Percentiles rank a stretch among this genome's conserved stretches.
phyloP scores from a whole-genome alignment of 345 rosid species.

The Aquilaria malaccensis region DNA sequence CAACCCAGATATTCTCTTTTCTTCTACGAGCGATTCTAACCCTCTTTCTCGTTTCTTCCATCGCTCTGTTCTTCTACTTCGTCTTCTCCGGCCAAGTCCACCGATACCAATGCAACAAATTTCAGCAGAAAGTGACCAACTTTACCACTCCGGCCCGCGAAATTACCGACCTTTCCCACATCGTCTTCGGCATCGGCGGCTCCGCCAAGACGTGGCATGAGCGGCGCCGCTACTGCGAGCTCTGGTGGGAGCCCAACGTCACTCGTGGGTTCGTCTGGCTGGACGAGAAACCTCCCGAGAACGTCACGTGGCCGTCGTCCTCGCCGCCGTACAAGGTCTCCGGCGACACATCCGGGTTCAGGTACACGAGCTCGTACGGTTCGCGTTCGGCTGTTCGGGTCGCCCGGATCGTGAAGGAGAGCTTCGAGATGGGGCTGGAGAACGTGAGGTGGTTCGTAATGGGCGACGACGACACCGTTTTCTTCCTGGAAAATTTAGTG shows the following conservation, averaged over 20 bases:
- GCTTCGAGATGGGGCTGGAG: constrained; percentile 56
- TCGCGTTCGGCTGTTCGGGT: constrained; percentile 67
- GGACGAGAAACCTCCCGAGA: constrained; percentile 42
- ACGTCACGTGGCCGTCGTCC: constrained; percentile 33
- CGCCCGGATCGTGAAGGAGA: constrained; percentile 77
- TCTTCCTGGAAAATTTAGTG: constrained; percentile 67
- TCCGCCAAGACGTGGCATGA: constrained; percentile 68
- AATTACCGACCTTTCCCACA: constrained; percentile 51
- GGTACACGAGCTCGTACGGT: constrained; percentile 62
- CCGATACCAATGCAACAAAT: no score
- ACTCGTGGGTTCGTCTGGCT: constrained; percentile 87
- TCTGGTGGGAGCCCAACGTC: constrained; percentile 74
- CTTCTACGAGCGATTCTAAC: no score
- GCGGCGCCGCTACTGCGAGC: constrained; percentile 53
- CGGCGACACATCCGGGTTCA: constrained; percentile 53
- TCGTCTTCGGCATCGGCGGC: constrained; percentile 76
- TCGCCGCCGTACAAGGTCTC: constrained; percentile 64
- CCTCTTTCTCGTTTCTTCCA: no score
- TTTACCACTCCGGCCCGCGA: not conserved
- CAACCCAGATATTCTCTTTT: no score
- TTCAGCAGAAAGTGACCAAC: no score
- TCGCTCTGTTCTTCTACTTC: no score
- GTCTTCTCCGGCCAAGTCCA: no score
- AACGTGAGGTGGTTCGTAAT: constrained; percentile 89
- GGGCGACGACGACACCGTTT: constrained; percentile 94